These are phyloP conservation scores for Climacium dendroides DNA, from an alignment of 225 moss, liverwort and hornwort species.

Conservation along the genomic window DNA sequence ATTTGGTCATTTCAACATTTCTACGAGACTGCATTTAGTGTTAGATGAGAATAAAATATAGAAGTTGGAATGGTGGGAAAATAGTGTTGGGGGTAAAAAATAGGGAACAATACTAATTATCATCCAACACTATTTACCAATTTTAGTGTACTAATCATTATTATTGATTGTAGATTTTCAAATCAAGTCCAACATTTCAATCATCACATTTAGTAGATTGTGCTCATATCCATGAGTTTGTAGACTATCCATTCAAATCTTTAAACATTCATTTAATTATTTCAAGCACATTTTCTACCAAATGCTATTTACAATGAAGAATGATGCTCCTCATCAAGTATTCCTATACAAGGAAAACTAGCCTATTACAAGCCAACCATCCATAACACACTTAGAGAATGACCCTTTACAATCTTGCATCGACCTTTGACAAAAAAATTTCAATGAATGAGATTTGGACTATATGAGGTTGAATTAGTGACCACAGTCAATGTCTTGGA, in stretches of 20 bases:
- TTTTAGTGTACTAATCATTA: too few relatives aligned
- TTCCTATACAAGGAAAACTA: neutral
- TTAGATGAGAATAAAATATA: too few relatives aligned
- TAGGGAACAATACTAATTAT: too few relatives aligned
- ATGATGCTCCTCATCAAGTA: neutral
- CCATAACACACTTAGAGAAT: neutral
- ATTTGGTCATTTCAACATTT: too few relatives aligned
- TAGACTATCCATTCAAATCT: neutral
- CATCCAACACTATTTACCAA: too few relatives aligned
- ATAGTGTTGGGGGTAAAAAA: too few relatives aligned
- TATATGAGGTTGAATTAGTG: neutral
- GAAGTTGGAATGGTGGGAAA: too few relatives aligned
- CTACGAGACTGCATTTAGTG: too few relatives aligned
- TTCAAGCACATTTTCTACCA: neutral
- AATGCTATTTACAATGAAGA: neutral
- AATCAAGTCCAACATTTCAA: neutral
- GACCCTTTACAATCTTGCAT: neutral
- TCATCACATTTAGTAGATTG: neutral
- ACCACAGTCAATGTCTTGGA: neutral
- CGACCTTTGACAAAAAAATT: rapidly evolving
- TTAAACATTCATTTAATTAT: neutral
- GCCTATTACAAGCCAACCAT: neutral
- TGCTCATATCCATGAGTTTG: rapidly evolving
- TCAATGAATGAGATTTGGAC: neutral
- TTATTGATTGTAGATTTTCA: too few relatives aligned